Conservation (phyloP, 2,329 filamentous ascomycete genomes). For the Cercospora sp. region DNA sequence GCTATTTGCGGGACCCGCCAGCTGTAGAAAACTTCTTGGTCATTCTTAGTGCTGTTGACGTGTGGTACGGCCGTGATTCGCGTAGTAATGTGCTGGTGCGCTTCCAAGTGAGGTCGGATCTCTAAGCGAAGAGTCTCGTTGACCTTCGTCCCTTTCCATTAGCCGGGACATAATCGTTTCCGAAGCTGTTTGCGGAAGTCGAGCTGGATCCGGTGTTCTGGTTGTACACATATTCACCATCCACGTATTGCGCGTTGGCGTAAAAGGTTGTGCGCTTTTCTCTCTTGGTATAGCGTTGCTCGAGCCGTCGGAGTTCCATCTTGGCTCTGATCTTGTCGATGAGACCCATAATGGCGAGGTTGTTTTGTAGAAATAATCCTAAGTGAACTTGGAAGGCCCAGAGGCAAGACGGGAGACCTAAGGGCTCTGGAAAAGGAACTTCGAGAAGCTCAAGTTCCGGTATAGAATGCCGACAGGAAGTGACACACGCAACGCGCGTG, state of each 20-base stretch:
- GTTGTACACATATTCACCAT: conserved; percentile 88
- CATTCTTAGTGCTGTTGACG: not conserved
- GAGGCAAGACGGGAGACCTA: not conserved
- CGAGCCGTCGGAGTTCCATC: conserved; percentile 89
- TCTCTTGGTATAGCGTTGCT: conserved; percentile 90
- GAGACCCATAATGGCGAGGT: conserved; percentile 57
- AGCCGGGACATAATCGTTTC: conserved; percentile 14
- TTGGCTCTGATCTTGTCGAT: conserved; percentile 76
- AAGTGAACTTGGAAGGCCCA: not conserved
- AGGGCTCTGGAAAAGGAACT: not conserved
- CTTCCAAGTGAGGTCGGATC: not conserved
- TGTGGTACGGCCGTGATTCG: not conserved
- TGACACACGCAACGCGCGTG: conserved; percentile 7
- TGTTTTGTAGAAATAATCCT: not conserved
- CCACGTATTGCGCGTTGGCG: conserved; percentile 86
- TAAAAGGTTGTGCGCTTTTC: conserved; percentile 88
- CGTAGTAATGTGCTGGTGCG: not conserved
- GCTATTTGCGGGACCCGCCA: not conserved
- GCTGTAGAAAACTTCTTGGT: not conserved
- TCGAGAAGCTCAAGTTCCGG: not conserved
- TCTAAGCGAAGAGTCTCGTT: not conserved
- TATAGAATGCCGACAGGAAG: not conserved
- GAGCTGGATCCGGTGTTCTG: conserved; percentile 30
- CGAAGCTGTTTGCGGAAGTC: conserved; percentile 24
- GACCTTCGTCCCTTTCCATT: not conserved